These are phyloP conservation scores for Boletus bicolor DNA, from an alignment of 768 basidiomycete species.

Conservation along the genomic window DNA sequence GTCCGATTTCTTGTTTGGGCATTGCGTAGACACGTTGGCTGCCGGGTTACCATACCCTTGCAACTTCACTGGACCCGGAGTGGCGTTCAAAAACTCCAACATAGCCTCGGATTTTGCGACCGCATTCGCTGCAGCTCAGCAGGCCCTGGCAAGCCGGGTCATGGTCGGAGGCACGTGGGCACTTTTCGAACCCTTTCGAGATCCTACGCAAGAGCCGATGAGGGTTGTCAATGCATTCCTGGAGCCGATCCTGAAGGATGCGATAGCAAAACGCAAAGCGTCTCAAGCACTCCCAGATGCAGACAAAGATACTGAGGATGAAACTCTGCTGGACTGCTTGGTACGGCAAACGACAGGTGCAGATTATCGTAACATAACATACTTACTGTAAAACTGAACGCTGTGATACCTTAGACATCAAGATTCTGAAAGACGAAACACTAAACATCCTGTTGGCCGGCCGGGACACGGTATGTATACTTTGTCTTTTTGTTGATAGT, in stretches of 20 bases:
- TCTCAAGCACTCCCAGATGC: not conserved
- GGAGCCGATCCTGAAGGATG: conserved; percentile 39
- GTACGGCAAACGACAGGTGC: conserved; percentile 38
- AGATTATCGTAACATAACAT: not conserved
- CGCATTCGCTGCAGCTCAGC: conserved; percentile 37
- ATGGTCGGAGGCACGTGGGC: conserved; percentile 39
- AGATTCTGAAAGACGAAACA: conserved; percentile 39
- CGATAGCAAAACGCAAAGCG: conserved; percentile 26
- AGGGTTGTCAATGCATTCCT: conserved; percentile 37
- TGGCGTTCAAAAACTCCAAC: conserved; percentile 12
- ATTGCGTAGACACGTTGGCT: conserved; percentile 38
- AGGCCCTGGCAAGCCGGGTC: conserved; percentile 26
- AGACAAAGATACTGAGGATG: conserved; percentile 26
- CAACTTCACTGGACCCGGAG: conserved; percentile 11
- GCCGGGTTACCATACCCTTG: conserved; percentile 39
- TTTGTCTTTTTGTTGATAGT: not conserved
- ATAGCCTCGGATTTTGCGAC: conserved; percentile 27
- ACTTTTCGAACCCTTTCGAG: conserved; percentile 35
- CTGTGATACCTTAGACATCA: conserved; percentile 19
- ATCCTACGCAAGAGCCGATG: conserved; percentile 34
- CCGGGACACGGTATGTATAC: conserved; percentile 38
- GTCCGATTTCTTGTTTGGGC: conserved; percentile 51
- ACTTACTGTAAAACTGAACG: not conserved
- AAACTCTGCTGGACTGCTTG: conserved; percentile 42
- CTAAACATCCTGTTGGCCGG: conserved; percentile 45